Evolutionary conservation across 306 rosid species (phyloP).

Genomic region (Corylus avellana): DNA sequence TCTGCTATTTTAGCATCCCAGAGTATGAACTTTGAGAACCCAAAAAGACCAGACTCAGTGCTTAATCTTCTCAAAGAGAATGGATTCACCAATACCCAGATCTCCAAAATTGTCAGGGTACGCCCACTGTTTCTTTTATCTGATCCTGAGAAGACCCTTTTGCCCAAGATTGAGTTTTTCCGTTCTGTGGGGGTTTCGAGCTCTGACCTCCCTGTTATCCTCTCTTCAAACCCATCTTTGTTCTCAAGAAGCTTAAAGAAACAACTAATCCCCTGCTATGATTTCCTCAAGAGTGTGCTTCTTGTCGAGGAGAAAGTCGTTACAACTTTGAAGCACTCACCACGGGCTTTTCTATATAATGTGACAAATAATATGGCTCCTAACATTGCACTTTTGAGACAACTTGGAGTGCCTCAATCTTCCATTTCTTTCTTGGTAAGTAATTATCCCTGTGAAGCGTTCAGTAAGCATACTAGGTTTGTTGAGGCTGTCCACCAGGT

Average conservation of each 20-base stretch:
- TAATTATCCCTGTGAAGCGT: neutral
- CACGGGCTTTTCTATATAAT: neutral
- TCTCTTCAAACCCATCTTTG: neutral
- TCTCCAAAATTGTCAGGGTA: conserved; percentile 22
- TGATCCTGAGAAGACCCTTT: conserved; percentile 21
- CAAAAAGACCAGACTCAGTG: conserved; percentile 29
- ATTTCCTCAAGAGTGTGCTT: conserved; percentile 16
- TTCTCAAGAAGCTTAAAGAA: conserved; percentile 24
- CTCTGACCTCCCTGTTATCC: conserved; percentile 10
- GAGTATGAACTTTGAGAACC: conserved; percentile 18
- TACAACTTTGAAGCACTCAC: neutral
- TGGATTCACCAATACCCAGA: conserved; percentile 26
- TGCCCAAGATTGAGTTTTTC: conserved; percentile 39
- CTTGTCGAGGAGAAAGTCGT: conserved; percentile 3
- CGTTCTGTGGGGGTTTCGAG: conserved; percentile 32
- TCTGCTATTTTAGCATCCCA: conserved; percentile 24
- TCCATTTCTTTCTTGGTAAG: conserved; percentile 6
- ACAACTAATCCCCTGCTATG: conserved; percentile 26
- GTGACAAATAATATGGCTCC: conserved; percentile 10
- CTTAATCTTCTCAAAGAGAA: conserved; percentile 20
- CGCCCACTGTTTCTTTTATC: conserved; percentile 18
- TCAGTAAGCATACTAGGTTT: conserved; percentile 8
- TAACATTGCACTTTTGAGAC: conserved; percentile 22
- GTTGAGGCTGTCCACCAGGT: conserved; percentile 11
- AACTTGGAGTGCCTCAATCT: conserved; percentile 7